Evolutionary conservation across 805 yeast species (phyloP), one percentile per base, ranked within the genome.

Genomic region (Wickerhamomyces sydowiorum): DNA sequence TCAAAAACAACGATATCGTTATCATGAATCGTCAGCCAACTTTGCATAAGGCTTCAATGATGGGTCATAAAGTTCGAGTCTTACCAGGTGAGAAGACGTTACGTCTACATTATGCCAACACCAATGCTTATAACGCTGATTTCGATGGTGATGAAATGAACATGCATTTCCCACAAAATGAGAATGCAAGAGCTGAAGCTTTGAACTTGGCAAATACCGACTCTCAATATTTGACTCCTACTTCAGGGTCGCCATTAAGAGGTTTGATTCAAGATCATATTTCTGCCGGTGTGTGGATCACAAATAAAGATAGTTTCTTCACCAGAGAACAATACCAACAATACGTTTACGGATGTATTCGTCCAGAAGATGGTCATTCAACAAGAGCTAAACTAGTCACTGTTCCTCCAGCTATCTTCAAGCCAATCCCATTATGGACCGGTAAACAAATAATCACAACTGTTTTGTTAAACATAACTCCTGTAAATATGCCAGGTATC

Each of bases 141-240:
- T 91, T 93, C 57, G 99, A 91, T 68, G 99, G 99, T 73, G 99
- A 91, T 67, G 99, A 91, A 72, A 91, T 91, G 99, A 91, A 91
- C 64, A 85, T 91, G 96, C 99, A 91, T 69, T 91, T 91, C 74
- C 99, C 99, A 22, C 99, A 91, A 70, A 89, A 86, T 65, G 97
- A 91, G 69, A 86, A 87, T 54, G 99, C 98, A 9, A 82, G 90
- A 61, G 91, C 98, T 19, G 99, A 93, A 69, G 98, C 99, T 2
- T 72, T 88, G 59, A 79, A 88, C 60, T 74, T 93, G 63, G 99
- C 99, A 32, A 90, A 91, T 64, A 93, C 99, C 8, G 97, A 95
- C 65, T 86, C 95, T 46, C 99, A 93, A 70, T 93, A 93, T 65
- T 74, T 93, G 62, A 91, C 99, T 5, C 99, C 99, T 38, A 93